These are phyloP conservation scores for Mrakiaceae sp. DNA, from an alignment of 1,284 basidiomycete genomes.

Conservation along the genomic window DNA sequence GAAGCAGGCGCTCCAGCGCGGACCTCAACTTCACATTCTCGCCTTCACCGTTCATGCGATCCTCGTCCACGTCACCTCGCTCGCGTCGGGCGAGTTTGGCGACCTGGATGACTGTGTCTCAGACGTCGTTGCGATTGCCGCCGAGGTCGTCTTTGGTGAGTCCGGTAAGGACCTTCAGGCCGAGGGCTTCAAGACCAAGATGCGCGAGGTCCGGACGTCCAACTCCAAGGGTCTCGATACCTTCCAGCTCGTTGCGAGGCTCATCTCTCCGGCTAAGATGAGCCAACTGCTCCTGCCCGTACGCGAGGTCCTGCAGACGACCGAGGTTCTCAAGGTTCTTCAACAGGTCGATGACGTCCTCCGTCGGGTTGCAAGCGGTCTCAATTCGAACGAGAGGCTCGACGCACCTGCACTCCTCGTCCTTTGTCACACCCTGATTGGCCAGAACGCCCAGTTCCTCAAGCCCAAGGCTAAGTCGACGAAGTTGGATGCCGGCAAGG, in stretches of 20 bases:
- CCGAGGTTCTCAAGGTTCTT: constrained; percentile 71
- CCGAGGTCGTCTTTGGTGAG: constrained; percentile 90
- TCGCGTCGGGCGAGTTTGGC: constrained; percentile 47
- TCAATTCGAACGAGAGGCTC: constrained; percentile 72
- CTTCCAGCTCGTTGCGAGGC: constrained; percentile 65
- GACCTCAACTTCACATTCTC: constrained; percentile 87
- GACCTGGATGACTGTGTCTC: constrained; percentile 66
- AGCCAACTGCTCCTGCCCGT: constrained; percentile 68
- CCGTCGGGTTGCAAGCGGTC: constrained; percentile 65
- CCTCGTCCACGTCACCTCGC: constrained; percentile 59
- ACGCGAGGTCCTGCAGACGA: constrained; percentile 75
- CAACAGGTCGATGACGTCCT: constrained; percentile 79
- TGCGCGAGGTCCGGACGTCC: constrained; percentile 75
- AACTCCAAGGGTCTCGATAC: constrained; percentile 70
- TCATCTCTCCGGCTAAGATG: constrained; percentile 63
- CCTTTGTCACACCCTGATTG: constrained; percentile 81
- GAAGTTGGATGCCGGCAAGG: constrained; percentile 33
- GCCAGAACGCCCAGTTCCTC: constrained; percentile 72
- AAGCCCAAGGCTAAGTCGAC: constrained; percentile 27
- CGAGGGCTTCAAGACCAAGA: constrained; percentile 89
- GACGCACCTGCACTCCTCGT: constrained; percentile 60
- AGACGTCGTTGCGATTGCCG: constrained; percentile 66
- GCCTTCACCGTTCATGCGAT: constrained; percentile 77
- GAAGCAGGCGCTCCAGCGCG: constrained; percentile 68
- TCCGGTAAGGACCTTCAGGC: constrained; percentile 80